These are phyloP conservation scores for Plantago coronopus DNA, from an alignment of 305 asterid species.

Conservation along the genomic window DNA sequence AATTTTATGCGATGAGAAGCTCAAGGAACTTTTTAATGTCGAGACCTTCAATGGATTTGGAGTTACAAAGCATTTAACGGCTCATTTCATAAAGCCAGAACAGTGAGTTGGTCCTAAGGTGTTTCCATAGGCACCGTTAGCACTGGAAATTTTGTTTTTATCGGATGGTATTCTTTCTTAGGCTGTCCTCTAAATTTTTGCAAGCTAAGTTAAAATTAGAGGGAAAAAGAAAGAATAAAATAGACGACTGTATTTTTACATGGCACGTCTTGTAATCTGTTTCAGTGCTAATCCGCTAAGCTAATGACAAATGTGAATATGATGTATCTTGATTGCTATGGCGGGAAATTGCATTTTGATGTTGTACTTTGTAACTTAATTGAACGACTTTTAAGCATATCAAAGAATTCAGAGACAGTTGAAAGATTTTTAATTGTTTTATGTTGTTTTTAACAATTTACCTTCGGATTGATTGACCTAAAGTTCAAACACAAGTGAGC, in stretches of 20 bases:
- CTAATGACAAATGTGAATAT: conserved; percentile 26
- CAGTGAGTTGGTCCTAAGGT: conserved; percentile 39
- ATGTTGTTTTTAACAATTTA: too few species aligned
- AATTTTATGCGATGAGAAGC: conserved; percentile 80
- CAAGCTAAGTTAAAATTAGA: conserved; percentile 5
- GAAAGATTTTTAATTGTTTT: too few species aligned
- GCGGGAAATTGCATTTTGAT: conserved; percentile 13
- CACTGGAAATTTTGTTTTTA: conserved; percentile 17
- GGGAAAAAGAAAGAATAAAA: not conserved
- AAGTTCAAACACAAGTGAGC: too few species aligned
- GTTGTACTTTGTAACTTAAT: not conserved
- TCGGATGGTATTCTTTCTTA: conserved; percentile 23
- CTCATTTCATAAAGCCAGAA: conserved; percentile 60
- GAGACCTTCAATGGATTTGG: conserved; percentile 69
- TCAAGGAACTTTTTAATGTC: conserved; percentile 73
- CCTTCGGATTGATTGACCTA: too few species aligned
- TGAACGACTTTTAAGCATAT: not conserved
- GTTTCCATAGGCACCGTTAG: conserved; percentile 19
- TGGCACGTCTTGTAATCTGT: conserved; percentile 27
- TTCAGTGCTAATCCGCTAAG: conserved; percentile 21
- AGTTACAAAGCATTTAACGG: conserved; percentile 52
- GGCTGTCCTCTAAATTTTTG: conserved; percentile 14
- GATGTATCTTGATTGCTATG: conserved; percentile 6
- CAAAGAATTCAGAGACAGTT: not conserved
- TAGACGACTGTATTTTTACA: conserved; percentile 17